These are phyloP conservation scores for Teratosphaeria pseudoeucalypti DNA, from an alignment of 2,329 filamentous ascomycete species.

Conservation along the genomic window DNA sequence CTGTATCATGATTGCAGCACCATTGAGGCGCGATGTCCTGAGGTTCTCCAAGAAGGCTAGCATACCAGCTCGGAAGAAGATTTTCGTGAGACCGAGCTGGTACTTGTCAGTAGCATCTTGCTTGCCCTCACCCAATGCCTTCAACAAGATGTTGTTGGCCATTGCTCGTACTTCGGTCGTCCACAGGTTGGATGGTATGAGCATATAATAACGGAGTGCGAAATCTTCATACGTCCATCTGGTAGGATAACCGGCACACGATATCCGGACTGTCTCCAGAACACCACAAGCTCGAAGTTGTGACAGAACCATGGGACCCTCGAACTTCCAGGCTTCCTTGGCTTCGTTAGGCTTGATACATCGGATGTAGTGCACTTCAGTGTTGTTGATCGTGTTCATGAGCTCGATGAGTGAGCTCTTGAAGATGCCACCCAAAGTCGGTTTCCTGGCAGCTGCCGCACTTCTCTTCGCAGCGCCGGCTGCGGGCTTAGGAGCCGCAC, in stretches of 20 bases:
- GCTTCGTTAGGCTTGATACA: constrained; percentile 98
- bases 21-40: constrained; percentile 78
- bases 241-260: constrained; percentile 91
- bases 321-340: constrained; percentile 95
- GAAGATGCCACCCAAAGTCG: constrained; percentile 95
- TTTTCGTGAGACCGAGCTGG: constrained; percentile 93
- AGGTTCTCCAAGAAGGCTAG: constrained; percentile 94
- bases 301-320: constrained; percentile 96
- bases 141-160: constrained; percentile 83
- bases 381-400: constrained; percentile 95
- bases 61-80: constrained; percentile 99
- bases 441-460: constrained; percentile 88
- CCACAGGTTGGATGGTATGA: constrained; percentile 82
- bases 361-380: constrained; percentile 96
- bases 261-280: constrained; percentile 93
- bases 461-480: constrained; percentile 64
- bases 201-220: constrained; percentile 94
- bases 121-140: constrained; percentile 63
- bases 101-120: constrained; percentile 74
- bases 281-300: constrained; percentile 98
- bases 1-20: constrained; percentile 94
- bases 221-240: constrained; percentile 99
- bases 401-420: constrained; percentile 96
- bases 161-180: constrained; percentile 88
- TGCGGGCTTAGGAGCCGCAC: constrained; percentile 59